Conservation (phyloP, 2,329 filamentous ascomycete genomes). For the Teratosphaeria nubilosa region DNA sequence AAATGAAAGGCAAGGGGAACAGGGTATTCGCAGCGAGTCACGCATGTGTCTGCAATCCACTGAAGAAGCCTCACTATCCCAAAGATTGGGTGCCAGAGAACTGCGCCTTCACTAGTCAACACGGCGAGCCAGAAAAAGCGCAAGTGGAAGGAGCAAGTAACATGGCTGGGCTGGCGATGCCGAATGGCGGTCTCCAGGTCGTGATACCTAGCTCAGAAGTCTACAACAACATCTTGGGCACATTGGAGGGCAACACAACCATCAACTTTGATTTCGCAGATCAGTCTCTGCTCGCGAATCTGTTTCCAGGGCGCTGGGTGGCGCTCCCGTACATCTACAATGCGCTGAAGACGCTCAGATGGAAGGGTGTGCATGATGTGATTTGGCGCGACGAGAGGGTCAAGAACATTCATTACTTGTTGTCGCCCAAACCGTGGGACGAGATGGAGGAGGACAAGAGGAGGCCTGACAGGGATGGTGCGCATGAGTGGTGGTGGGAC, state of each 20-base stretch:
- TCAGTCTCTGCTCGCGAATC: conserved; percentile 47
- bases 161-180: conserved; percentile 45
- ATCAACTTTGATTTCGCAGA: conserved; percentile 50
- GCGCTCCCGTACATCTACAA: conserved; percentile 52
- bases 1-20: conserved; percentile 42
- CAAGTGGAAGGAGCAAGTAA: conserved; percentile 42
- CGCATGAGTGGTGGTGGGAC: conserved; percentile 49
- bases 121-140: conserved; percentile 39
- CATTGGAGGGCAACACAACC: conserved; percentile 37
- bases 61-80: conserved; percentile 70
- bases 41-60: conserved; percentile 78
- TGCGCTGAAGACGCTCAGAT: conserved; percentile 49
- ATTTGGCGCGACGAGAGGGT: conserved; percentile 53
- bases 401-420: conserved; percentile 54
- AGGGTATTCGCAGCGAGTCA: conserved; percentile 74
- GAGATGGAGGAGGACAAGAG: conserved; percentile 35
- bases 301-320: conserved; percentile 50
- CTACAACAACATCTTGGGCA: conserved; percentile 43
- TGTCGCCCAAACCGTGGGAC: conserved; percentile 55
- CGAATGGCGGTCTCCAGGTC: conserved; percentile 52
- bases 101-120: conserved; percentile 53
- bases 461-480: conserved; percentile 31
- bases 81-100: conserved; percentile 55
- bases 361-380: conserved; percentile 44
- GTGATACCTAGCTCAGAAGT: conserved; percentile 46